Evolutionary conservation across 1,284 basidiomycete genomes (phyloP), one percentile per base, ranked within the genome.

Genomic region (Puccinia hordei): DNA sequence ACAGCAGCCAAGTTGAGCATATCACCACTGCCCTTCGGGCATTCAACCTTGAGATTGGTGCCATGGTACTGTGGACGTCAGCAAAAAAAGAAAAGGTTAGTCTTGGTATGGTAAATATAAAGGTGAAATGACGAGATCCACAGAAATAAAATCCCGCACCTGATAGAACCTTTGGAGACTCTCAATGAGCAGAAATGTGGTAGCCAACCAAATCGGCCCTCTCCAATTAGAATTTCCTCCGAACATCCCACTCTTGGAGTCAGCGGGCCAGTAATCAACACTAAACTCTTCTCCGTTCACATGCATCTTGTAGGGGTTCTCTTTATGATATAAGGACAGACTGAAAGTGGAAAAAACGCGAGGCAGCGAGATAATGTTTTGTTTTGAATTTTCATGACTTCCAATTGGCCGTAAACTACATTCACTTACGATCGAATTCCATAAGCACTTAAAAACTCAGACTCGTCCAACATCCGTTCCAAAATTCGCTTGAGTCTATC

Each of bases 171-270:
- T 89, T 87, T 98, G 96, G 80, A 98, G 88, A 84, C 91, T 93
- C 87, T 98, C 94, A 82, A 87, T 85, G 81, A 98, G 88, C 81
- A 99, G 86, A 87, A 97, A 97, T 87, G 96, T 98, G 82, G 94
- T 93, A 4, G 95, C 94, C 71, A 98, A 90, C 96, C 95, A 89
- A 83, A 89, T 88, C n/a, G 89, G 89, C n/a, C 88, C 88, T 85
- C 95, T 89, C 95, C 95, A 97, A 86, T 99, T 98, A 27, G 93
- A 95, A 86, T 98, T 98, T 44, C 95, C 95, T 78, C 97, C 96
- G 86, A 98, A 98, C 96, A 99, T 99, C 81, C 94, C 95, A 46
- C 93, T 95, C 84, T 90, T 90, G 1, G 94, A 97, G 85, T 99
- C 96, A 22, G 95, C 97, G 0, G 96, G 95, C 97, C 96, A 99